Conservation (phyloP, 1,284 basidiomycete species). For the Inonotus hispidus region DNA sequence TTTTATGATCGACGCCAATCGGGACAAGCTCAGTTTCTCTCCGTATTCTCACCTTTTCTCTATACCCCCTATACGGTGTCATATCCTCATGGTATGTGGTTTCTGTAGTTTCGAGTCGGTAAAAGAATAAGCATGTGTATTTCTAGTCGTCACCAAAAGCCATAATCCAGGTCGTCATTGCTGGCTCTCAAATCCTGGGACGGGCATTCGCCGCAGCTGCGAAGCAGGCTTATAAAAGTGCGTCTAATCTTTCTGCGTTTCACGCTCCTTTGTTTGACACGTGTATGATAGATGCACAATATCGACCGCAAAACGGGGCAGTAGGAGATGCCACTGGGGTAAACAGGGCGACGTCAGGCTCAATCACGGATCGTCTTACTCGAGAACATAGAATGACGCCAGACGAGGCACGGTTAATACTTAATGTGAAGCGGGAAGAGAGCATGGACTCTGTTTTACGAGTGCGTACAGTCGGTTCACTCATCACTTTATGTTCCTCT, state of each 20-base stretch:
- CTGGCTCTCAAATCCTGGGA: constrained; percentile 82
- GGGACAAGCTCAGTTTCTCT: too few relatives aligned
- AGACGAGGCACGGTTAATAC: constrained; percentile 92
- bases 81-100: constrained; percentile 18
- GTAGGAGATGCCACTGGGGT: constrained; percentile 67
- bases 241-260: constrained; percentile 29
- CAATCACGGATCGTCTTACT: constrained; percentile 70
- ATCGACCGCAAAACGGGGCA: constrained; percentile 56
- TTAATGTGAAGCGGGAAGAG: constrained; percentile 84
- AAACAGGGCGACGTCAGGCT: constrained; percentile 67
- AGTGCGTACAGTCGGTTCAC: constrained; percentile 39
- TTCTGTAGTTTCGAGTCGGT: neutral
- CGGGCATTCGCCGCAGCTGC: constrained; percentile 91
- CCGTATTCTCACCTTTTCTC: neutral
- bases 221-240: constrained; percentile 90
- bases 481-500: neutral
- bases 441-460: constrained; percentile 64
- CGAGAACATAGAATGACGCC: constrained; percentile 89
- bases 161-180: constrained; percentile 78
- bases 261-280: neutral
- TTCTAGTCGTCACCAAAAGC: constrained; percentile 67
- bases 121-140: neutral
- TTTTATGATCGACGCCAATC: constrained; percentile 6
- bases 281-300: constrained; percentile 69
- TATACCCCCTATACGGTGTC: neutral